Evolutionary conservation across 331 rosid genomes (phyloP).

Genomic region (Saraca asoca): DNA sequence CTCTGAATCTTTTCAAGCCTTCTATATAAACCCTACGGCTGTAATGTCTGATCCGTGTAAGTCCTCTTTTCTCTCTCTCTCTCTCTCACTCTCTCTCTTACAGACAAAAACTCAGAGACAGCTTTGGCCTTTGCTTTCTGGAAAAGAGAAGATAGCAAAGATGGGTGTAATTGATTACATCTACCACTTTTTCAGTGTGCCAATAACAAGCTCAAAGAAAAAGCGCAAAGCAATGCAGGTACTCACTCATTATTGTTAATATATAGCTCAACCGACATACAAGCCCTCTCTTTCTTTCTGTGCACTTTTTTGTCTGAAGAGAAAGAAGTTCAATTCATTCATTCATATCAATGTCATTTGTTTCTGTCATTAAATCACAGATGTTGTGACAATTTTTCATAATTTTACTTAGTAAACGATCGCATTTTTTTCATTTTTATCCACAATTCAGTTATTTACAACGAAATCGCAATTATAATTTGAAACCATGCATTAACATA

Average conservation of each 20-base stretch:
- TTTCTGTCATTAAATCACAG: too few species aligned
- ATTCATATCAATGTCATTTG: too few species aligned
- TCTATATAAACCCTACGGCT: constrained; percentile 40
- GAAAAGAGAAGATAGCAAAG: constrained; percentile 25
- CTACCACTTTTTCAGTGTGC: constrained; percentile 61
- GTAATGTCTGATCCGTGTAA: constrained; percentile 4
- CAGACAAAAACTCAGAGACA: background rate
- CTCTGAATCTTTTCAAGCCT: constrained; percentile 31
- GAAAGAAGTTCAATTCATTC: too few species aligned
- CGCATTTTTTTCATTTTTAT: too few species aligned
- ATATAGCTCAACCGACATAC: too few species aligned
- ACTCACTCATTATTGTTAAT: constrained; percentile 1
- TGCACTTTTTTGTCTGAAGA: too few species aligned
- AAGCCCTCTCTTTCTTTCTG: constrained; percentile 8
- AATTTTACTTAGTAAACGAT: too few species aligned
- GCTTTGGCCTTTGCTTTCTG: constrained; percentile 13
- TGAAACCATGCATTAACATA: background rate
- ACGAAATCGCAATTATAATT: too few species aligned
- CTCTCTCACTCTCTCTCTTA: constrained; percentile 30
- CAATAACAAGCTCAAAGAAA: constrained; percentile 44
- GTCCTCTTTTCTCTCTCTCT: constrained; percentile 33
- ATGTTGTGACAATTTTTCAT: too few species aligned
- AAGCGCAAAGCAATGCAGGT: constrained; percentile 91
- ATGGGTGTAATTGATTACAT: constrained; percentile 91
- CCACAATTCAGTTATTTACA: too few species aligned